Evolutionary conservation across 2,329 filamentous ascomycete species (phyloP), one percentile per base, ranked within the genome.

Genomic region (Didymella sp.): DNA sequence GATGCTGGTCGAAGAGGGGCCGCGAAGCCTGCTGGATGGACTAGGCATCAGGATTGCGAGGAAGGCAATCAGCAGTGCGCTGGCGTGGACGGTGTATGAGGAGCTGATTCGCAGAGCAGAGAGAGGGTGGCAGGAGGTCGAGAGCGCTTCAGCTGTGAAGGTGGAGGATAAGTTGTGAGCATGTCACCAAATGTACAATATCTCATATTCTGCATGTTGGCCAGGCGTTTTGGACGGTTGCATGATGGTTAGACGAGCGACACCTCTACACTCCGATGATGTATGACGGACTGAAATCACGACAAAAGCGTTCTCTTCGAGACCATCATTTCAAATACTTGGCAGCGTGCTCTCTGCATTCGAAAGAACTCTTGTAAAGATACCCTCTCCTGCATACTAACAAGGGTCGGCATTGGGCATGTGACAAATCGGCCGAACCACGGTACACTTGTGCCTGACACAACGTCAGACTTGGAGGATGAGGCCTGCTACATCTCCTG

Each of bases 61-160:
- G 66, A 99, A 99, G 77, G 94, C 92, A 5, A 78, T 97, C 41
- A 97, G 93, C 76, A 94, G 90, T 49, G 95, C 95, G n/a, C 82
- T 98, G 65, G 94, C 94, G 7, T 99, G 95, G 95, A 98, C 94
- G 9, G 83, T 97, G 37, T 99, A 99, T 72, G 95, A 99, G 79
- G 94, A 97, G 76, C 77, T 97, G 67, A 89, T 98, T 61, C 81
- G 93, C 58, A 84, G 90, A 66, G 89, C 89, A 1, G 87, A 88
- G 74, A 78, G 66, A 42, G 66, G 68, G 55, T 73, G 70, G 72
- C 60, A 59, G 44, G 70, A 74, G 35, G 64, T 71, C 6, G 69
- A 68, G 46, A 66, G 70, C 27, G 66, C 64, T 11, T 54, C 51
- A 4, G 28, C 37, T 44, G 62, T 69, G 21, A 72, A 48, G 42